phyloP scores from a whole-genome alignment of 352 stramenopile species.

The Phytophthora pseudosyringae region DNA sequence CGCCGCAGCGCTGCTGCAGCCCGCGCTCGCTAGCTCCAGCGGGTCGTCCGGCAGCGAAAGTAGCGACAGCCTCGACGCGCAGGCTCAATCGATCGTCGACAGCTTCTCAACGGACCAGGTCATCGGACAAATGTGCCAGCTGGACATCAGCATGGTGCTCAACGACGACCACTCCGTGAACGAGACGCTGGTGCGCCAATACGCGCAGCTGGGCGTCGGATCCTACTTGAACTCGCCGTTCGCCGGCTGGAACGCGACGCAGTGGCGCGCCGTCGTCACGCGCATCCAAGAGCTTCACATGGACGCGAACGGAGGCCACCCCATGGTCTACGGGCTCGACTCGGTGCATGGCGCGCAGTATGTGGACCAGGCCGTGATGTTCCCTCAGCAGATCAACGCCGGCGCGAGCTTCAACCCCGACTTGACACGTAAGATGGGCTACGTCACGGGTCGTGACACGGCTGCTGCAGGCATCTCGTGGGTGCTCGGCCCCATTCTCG shows the following conservation, averaged over 20 bases:
- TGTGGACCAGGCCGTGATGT: conserved; percentile 76
- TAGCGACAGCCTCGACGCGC: conserved; percentile 11
- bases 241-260: conserved; percentile 34
- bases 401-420: conserved; percentile 87
- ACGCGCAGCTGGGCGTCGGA: conserved; percentile 74
- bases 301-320: conserved; percentile 59
- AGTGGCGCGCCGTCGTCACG: conserved; percentile 69
- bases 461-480: conserved; percentile 83
- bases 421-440: conserved; percentile 59
- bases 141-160: conserved; percentile 85
- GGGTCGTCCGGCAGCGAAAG: conserved; percentile 3
- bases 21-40: conserved; percentile 6
- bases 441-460: conserved; percentile 83
- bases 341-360: conserved; percentile 90
- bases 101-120: conserved; percentile 40
- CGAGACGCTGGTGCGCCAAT: conserved; percentile 37
- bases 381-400: conserved; percentile 88
- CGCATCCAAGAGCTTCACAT: conserved; percentile 79
- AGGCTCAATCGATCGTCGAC: conserved; percentile 33
- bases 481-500: conserved; percentile 86
- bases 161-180: conserved; percentile 37
- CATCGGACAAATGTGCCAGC: conserved; percentile 91
- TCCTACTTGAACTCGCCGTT: conserved; percentile 86
- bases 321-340: conserved; percentile 88
- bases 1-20: conserved; percentile 3